phyloP scores from a whole-genome alignment of 352 stramenopile genomes.

The Globisporangium cederbergense region DNA sequence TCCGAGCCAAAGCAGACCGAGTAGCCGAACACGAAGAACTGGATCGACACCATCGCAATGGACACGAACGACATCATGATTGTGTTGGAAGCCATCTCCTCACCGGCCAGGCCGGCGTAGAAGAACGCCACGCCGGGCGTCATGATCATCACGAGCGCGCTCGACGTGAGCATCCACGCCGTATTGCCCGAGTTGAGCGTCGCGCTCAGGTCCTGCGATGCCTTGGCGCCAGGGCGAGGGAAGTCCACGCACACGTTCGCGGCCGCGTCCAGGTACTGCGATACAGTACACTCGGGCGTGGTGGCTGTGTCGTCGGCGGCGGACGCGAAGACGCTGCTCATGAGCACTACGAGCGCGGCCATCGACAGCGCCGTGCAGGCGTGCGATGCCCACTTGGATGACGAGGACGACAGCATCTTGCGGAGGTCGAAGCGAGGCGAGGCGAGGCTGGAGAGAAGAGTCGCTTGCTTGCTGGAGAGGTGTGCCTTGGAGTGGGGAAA shows the following conservation, averaged over 20 bases:
- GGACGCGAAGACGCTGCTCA: constrained; percentile 9
- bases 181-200: constrained; percentile 51
- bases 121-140: constrained; percentile 70
- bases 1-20: constrained; percentile 59
- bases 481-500: constrained; percentile 13
- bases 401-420: constrained; percentile 8
- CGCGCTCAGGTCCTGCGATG: constrained; percentile 25
- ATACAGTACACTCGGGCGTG: constrained; percentile 10
- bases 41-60: constrained; percentile 76
- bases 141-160: constrained; percentile 70
- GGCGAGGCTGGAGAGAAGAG: not conserved
- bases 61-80: constrained; percentile 79
- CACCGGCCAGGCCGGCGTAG: constrained; percentile 70
- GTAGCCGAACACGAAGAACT: constrained; percentile 80
- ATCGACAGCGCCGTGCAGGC: constrained; percentile 13
- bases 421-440: not conserved
- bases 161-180: constrained; percentile 55
- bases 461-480: not conserved
- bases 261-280: constrained; percentile 36
- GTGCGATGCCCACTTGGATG: constrained; percentile 13
- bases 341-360: constrained; percentile 15
- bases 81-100: constrained; percentile 75
- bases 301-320: constrained; percentile 4
- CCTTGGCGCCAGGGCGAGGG: constrained; percentile 30
- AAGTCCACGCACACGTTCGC: constrained; percentile 41